Evolutionary conservation across 164 flowering plant species (phyloP).

Genomic region (Nymphaea colorata): DNA sequence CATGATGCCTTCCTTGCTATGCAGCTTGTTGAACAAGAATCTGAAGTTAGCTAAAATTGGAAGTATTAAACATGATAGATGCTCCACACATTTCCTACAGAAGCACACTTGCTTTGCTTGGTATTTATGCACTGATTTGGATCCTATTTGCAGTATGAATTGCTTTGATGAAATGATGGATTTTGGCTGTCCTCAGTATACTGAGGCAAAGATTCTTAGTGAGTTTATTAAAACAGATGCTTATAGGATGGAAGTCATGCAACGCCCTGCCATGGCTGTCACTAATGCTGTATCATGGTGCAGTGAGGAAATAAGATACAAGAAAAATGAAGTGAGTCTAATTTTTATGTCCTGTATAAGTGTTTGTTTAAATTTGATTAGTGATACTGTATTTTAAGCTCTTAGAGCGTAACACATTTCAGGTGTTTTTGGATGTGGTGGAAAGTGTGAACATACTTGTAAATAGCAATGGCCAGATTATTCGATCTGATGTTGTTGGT

Average conservation of each 20-base stretch:
- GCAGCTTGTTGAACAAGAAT: conserved; percentile 77
- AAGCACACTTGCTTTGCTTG: no score
- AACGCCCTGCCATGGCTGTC: conserved; percentile 99
- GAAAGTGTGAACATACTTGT: conserved; percentile 98
- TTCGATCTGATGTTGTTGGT: conserved; percentile 93
- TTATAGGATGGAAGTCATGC: conserved; percentile 93
- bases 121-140: no score
- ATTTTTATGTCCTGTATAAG: neutral
- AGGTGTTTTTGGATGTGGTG: conserved; percentile 97
- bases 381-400: neutral
- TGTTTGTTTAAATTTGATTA: neutral
- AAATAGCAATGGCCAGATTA: conserved; percentile 93
- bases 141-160: conserved; percentile 56
- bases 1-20: conserved; percentile 2
- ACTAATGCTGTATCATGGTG: conserved; percentile 99
- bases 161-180: conserved; percentile 99
- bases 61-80: no score
- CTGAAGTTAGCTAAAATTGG: conserved; percentile 26
- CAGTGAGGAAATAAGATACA: conserved; percentile 94
- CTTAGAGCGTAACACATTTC: conserved; percentile 3
- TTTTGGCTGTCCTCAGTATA: conserved; percentile 97
- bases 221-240: conserved; percentile 99
- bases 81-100: no score
- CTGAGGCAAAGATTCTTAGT: conserved; percentile 93
- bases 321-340: conserved; percentile 78